Base-by-base conservation (phyloP, 2,329 filamentous ascomycete genomes). In the Talaromyces funiculosus region DNA sequence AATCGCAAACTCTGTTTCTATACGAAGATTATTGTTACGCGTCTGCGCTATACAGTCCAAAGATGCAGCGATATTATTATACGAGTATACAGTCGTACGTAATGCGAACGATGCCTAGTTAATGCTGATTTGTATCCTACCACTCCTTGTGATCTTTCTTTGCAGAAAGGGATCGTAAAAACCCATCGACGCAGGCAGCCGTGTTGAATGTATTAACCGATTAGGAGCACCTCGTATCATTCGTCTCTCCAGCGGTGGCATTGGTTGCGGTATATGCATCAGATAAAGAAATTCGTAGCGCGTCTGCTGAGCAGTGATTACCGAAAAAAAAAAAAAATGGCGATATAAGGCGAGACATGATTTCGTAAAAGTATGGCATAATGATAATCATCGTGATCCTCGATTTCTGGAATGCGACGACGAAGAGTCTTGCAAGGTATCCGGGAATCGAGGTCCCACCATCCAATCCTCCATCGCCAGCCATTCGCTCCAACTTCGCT, bases 381-480 rank as follows among this genome's bases (percentile, higher is more conserved):
- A 45, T 6, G 6, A 4, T 67, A 51, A 73, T 33, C 67, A 69
- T 45, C 70, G 67, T 12, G 71, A 60, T 62, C 71, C 73, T 37
- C 70, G 68, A 29, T 70, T 67, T 58, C 69, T 69, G 26, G 73
- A 73, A 24, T 66, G 66, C 31, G 71, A 70, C 33, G 75, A 76
- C 3, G 71, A 72, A 3, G 73, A 73, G 55, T 76, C 75, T 47
- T 69, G 68, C 22, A 77, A 67, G 5, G 66, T 66, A 64, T 81
- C 80, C 6, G 88, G 89, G 33, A 88, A 87, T 63, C 90, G 80
- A 1, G 90, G 89, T 2, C 92, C 92, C n/a, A 97, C 80, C 92
- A 96, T 96, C 93, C 93, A 97, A 74, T 97, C 93, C 74, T 96
- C 91, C 90, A 97, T 95, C 12, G 90, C 90, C 33, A 97, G 78